Evolutionary conservation across 768 basidiomycete species (phyloP), one percentile per base, ranked within the genome.

Genomic region (Calocybe indica): DNA sequence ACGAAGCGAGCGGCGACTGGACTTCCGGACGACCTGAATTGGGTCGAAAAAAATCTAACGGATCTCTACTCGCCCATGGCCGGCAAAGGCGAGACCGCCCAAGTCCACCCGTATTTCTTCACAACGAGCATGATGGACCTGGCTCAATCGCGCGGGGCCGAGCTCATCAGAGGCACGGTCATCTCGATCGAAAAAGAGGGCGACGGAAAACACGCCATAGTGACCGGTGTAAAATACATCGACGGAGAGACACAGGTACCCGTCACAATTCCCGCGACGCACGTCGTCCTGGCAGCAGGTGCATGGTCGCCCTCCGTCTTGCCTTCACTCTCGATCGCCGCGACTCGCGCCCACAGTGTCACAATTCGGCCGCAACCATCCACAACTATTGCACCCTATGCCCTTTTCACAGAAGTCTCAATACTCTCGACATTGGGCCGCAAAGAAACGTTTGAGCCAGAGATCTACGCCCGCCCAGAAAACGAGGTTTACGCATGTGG

Each of bases 201-300:
- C 22, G 49, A 61, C 13, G 70, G 69, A 5, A 62, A 53, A 44
- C 22, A 22, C 22, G 22, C 22, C 22, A 22, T 22, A 22, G 77
- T 83, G 9, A 71, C 67, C 5, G 76, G 78, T 8, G 76, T 87
- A 37, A 61, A 76, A 51, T 73, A 72, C 55, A 62, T 63, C 41
- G 53, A 62, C 40, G 59, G 51, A 1, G 60, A 54, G 9, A 59
- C 62, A 11, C 49, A 53, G 43, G 52, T 57, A 22, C 54, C 51
- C 5, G 61, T 60, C 48, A 63, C 63, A n/a, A 57, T 85, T 12
- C 62, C 72, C 0, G 83, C 85, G 11, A 84, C 85, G 7, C 73
- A 84, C 47, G 78, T 92, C 52, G 69, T 95, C 36, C 62, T 96
- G 43, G 76, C 83, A 36, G 88, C 88, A n/a, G 92, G 92, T 22